Base-by-base conservation (phyloP, 352 stramenopile species). In the Globisporangium iwayamae region DNA sequence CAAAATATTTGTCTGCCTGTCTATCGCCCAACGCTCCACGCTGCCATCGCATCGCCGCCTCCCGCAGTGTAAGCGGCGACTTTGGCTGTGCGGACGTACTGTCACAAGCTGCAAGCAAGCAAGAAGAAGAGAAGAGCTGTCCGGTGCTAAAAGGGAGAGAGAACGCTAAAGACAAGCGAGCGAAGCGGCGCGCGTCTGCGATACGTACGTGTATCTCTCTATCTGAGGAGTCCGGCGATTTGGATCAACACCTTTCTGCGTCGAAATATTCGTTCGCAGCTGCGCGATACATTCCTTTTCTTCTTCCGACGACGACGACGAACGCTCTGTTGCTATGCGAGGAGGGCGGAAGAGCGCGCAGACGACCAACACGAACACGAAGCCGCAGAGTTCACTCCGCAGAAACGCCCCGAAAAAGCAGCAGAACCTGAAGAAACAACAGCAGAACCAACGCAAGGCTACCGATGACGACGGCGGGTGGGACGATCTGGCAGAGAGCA, bases 401-500 rank as follows among this genome's bases (percentile, higher is more conserved):
- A 36, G 6, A 58, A 58, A 58, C 52, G 52, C 52, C 18, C 16
- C 28, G 25, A 38, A 56, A 13, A 55, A 56, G 16, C 34, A 56
- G 10, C 18, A 56, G 20, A 32, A 57, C 22, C 22, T 25, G 9
- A n/a, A 45, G 20, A 6, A 41, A 20, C 51, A 45, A 16, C 34
- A 43, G 34, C 6, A 41, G 25, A 14, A 36, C 13, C 51, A 30
- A n/a, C 52, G 52, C 52, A 58, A 45, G 52, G 16, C 13, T 3
- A 14, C 16, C 3, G 28, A 58, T 58, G 52, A 58, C 32, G 32
- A 58, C 52, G 32, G 32, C 52, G 52, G 52, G 52, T 58, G 52
- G 52, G 52, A 58, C 6, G 52, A 58, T 58, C 32, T 58, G 52
- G 52, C 38, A 58, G 52, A 58, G 52, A 58, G 52, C 30, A 22